phyloP scores from a whole-genome alignment of 2,329 filamentous ascomycete genomes.

The Chaetomium sp. region DNA sequence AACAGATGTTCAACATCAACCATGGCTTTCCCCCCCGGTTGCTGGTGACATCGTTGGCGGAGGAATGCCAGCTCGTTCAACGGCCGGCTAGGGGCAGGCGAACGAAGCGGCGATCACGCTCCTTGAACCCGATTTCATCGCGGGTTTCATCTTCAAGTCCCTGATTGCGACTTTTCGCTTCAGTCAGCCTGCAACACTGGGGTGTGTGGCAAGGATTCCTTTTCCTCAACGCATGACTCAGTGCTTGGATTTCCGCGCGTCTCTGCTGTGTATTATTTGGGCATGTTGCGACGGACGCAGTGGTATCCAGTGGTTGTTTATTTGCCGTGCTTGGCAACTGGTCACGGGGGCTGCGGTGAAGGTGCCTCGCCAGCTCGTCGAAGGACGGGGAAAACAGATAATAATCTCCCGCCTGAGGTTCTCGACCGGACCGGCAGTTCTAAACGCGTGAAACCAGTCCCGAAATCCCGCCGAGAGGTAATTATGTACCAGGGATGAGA shows the following conservation, averaged over 20 bases:
- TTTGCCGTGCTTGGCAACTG: constrained; percentile 1
- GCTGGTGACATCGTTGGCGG: constrained; percentile 5
- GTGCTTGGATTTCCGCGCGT: constrained; percentile 9
- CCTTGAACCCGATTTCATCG: not conserved
- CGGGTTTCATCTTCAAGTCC: not conserved
- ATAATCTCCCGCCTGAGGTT: not conserved
- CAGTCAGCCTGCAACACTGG: not conserved
- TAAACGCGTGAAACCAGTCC: not conserved
- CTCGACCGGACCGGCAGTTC: not conserved
- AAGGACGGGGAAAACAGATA: not conserved
- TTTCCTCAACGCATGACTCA: not conserved
- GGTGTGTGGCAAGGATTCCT: not conserved
- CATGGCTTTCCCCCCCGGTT: not conserved
- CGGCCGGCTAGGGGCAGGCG: not conserved
- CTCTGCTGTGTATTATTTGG: not conserved
- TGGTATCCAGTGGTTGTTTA: not conserved
- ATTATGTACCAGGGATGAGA: not conserved
- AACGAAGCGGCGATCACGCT: constrained; percentile 13
- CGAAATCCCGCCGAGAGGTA: not conserved
- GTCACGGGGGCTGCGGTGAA: not conserved
- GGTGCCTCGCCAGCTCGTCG: not conserved
- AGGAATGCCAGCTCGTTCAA: not conserved
- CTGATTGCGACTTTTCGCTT: not conserved
- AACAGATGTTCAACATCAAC: not conserved
- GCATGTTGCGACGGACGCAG: not conserved